Evolutionary conservation across 2,329 filamentous ascomycete species (phyloP).

Genomic region (Lasiodiplodia sp.): DNA sequence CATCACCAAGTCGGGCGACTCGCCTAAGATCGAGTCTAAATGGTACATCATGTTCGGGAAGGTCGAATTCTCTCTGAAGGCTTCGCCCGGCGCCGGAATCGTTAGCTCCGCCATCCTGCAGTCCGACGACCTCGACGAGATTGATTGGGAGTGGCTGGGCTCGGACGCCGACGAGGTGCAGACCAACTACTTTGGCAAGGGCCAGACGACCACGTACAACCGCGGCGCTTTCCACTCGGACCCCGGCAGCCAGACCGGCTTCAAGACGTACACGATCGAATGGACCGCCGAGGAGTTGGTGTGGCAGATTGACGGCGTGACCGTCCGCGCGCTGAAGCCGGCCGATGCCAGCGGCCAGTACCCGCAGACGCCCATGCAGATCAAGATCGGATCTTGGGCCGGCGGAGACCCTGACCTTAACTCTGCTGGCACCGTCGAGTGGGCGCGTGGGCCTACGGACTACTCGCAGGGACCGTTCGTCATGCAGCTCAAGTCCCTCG

Average conservation of each 20-base stretch:
- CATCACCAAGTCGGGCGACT: slow-evolving; percentile 77
- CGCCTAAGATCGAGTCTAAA: slow-evolving; percentile 83
- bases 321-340: slow-evolving; percentile 77
- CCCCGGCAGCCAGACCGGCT: slow-evolving; percentile 72
- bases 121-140: slow-evolving; percentile 92
- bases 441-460: slow-evolving; percentile 86
- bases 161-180: slow-evolving; percentile 80
- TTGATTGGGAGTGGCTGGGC: slow-evolving; percentile 97
- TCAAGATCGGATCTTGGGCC: slow-evolving; percentile 92
- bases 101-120: slow-evolving; percentile 91
- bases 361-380: slow-evolving; percentile 93
- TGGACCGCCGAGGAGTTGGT: slow-evolving; percentile 87
- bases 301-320: slow-evolving; percentile 82
- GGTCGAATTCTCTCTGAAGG: slow-evolving; percentile 84
- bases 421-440: slow-evolving; percentile 80
- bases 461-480: slow-evolving; percentile 83
- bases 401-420: slow-evolving; percentile 90
- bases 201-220: slow-evolving; percentile 83
- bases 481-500: slow-evolving; percentile 81
- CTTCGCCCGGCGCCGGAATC: slow-evolving; percentile 87
- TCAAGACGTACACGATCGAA: slow-evolving; percentile 88
- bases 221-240: slow-evolving; percentile 81
- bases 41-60: slow-evolving; percentile 99
- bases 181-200: slow-evolving; percentile 97
- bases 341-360: slow-evolving; percentile 78